Evolutionary conservation across 306 rosid genomes (phyloP).

Genomic region (Sicyos baderoa): DNA sequence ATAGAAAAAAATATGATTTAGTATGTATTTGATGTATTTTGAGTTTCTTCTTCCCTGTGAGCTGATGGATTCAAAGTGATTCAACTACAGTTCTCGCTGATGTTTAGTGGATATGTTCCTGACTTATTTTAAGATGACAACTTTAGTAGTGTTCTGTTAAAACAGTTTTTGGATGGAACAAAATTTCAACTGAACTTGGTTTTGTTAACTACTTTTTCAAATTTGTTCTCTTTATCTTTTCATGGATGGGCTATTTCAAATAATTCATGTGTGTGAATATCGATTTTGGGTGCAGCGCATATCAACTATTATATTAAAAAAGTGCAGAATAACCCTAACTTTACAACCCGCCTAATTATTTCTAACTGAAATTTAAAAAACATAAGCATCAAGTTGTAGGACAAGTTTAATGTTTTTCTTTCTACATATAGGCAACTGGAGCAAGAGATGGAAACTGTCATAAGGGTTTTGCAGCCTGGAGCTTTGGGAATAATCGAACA

Average conservation of each 20-base stretch:
- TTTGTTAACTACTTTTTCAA: too few species aligned
- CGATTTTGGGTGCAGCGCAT: background rate
- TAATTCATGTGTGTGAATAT: background rate
- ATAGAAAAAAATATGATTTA: too few species aligned
- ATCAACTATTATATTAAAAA: background rate
- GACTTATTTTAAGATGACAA: too few species aligned
- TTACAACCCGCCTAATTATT: background rate
- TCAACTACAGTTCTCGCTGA: too few species aligned
- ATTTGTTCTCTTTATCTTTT: background rate
- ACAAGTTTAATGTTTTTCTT: constrained; percentile 7
- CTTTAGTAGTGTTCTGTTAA: too few species aligned
- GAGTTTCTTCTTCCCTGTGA: too few species aligned
- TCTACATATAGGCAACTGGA: constrained; percentile 50
- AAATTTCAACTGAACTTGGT: too few species aligned
- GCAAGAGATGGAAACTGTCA: constrained; percentile 79
- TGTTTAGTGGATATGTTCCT: too few species aligned
- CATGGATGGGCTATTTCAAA: background rate
- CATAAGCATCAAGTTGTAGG: background rate
- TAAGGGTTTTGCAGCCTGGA: constrained; percentile 85
- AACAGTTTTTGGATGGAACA: too few species aligned
- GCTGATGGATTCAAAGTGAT: too few species aligned
- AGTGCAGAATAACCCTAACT: background rate
- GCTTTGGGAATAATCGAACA: constrained; percentile 81
- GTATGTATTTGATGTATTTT: too few species aligned
- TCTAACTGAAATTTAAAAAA: background rate